Evolutionary conservation across 805 yeast species (phyloP).

Genomic region (Peterozyma toletana): DNA sequence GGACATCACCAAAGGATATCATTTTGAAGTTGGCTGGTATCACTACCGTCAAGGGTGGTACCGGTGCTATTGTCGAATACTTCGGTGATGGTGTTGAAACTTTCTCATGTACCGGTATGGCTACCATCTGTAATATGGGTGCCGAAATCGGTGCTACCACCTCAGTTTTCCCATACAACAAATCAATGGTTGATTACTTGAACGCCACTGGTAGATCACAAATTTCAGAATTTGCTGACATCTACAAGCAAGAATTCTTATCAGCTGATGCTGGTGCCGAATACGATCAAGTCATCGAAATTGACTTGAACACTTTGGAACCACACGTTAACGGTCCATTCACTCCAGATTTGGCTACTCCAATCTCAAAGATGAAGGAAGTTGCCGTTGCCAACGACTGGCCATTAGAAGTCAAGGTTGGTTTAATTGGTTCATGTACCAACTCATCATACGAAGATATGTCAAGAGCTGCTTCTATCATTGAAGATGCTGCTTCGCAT

Average conservation of each 20-base stretch:
- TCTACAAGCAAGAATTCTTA: conserved; percentile 46
- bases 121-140: conserved; percentile 99
- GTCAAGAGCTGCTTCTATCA: conserved; percentile 91
- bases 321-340: conserved; percentile 98
- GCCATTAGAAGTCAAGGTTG: conserved; percentile 85
- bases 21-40: conserved; percentile 89
- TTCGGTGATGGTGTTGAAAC: conserved; percentile 90
- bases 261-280: conserved; percentile 83
- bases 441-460: conserved; percentile 98
- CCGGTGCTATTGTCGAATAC: conserved; percentile 93
- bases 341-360: conserved; percentile 96
- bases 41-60: conserved; percentile 95
- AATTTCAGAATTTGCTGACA: conserved; percentile 68
- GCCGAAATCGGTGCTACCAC: conserved; percentile 99
- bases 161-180: conserved; percentile 87
- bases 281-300: conserved; percentile 89
- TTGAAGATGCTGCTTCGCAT: conserved; percentile 76
- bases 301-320: conserved; percentile 79
- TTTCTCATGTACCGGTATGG: conserved; percentile 98
- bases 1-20: conserved; percentile 97
- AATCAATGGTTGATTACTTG: conserved; percentile 48
- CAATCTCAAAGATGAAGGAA: conserved; percentile 73
- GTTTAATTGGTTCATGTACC: conserved; percentile 96
- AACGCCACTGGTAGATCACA: conserved; percentile 77
- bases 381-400: conserved; percentile 69